A percentile compares a stretch with the other conserved stretches of the same genome.
Conservation (phyloP, 257 asterid genomes). For the Solanum lignicaule region DNA sequence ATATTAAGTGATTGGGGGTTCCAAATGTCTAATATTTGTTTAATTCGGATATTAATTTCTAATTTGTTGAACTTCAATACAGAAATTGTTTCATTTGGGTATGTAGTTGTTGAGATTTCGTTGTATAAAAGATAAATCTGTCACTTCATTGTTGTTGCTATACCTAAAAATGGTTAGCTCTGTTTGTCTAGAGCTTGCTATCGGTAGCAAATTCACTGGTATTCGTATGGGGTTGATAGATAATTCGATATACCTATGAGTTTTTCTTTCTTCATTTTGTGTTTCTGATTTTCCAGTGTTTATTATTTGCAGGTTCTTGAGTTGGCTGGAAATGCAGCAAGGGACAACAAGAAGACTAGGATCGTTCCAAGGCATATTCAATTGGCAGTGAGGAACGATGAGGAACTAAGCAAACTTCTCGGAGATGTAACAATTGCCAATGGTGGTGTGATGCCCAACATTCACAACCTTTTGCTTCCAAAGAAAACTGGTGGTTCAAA, state of each 20-base stretch:
- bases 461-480: slow-evolving; percentile 12
- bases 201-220: neutral
- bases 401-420: slow-evolving; percentile 6
- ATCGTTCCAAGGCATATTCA: slow-evolving; percentile 7
- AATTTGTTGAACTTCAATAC: neutral
- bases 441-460: slow-evolving; percentile 12
- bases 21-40: neutral
- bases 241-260: neutral
- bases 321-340: slow-evolving; percentile 8
- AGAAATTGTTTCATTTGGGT: neutral
- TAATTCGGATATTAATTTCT: neutral
- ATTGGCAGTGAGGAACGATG: slow-evolving; percentile 9
- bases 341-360: slow-evolving; percentile 12
- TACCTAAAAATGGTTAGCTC: neutral
- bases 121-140: neutral
- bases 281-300: neutral
- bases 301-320: neutral
- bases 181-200: neutral
- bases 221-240: neutral
- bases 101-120: too few species aligned
- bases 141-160: neutral
- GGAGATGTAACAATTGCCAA: slow-evolving; percentile 9
- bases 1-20: neutral
- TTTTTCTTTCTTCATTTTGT: too few species aligned
- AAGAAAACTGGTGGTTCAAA: slow-evolving; percentile 7